These are phyloP conservation scores for Curvularia sp. DNA, from an alignment of 2,329 filamentous ascomycete genomes.

Conservation along the genomic window DNA sequence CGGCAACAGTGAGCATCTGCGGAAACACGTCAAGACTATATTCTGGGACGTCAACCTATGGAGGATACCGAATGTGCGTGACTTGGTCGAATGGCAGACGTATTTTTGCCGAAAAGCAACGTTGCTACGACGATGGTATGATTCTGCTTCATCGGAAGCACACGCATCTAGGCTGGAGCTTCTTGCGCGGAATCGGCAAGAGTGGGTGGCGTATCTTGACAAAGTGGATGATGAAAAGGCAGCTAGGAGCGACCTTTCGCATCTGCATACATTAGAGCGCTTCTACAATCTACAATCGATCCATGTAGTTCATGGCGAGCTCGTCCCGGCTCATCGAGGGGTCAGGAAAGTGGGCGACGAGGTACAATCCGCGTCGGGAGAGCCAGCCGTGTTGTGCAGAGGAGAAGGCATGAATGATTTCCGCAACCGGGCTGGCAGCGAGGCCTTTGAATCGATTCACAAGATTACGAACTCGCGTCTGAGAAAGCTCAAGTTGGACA, in stretches of 20 bases:
- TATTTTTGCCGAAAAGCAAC: conserved; percentile 7
- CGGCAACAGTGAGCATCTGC: conserved; percentile 9
- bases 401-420: conserved; percentile 7
- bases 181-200: conserved; percentile 7
- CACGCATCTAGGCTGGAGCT: conserved; percentile 3
- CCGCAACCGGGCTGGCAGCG: not conserved
- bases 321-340: conserved; percentile 8
- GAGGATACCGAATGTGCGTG: conserved; percentile 14
- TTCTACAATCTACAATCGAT: conserved; percentile 13
- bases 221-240: conserved; percentile 16
- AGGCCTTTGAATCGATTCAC: not conserved
- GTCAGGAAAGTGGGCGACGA: not conserved
- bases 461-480: not conserved
- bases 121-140: not conserved
- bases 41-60: conserved; percentile 22
- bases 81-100: conserved; percentile 18
- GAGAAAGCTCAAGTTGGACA: conserved; percentile 11
- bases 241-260: not conserved
- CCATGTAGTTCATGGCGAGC: conserved; percentile 8
- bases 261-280: not conserved
- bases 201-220: conserved; percentile 17
- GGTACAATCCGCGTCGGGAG: not conserved
- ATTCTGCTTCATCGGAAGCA: not conserved
- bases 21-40: conserved; percentile 16
- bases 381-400: not conserved